Evolutionary conservation across 768 basidiomycete genomes (phyloP).

Genomic region (Harrya chromipes): DNA sequence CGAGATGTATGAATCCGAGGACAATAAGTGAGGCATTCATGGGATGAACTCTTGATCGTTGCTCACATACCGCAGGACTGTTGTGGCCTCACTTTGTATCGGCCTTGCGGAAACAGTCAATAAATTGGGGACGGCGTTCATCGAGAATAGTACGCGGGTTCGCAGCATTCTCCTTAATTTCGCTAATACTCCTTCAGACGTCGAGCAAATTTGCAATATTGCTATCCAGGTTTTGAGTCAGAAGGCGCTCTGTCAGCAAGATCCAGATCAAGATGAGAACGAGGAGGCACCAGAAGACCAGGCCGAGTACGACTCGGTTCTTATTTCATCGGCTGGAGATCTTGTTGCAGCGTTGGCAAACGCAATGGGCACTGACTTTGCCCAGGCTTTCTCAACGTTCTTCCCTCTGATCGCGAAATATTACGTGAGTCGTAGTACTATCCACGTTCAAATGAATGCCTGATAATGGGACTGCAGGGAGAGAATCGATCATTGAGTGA

Average conservation of each 20-base stretch:
- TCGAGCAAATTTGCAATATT: conserved; percentile 76
- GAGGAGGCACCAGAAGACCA: conserved; percentile 85
- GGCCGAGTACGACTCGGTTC: conserved; percentile 94
- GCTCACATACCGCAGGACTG: conserved; percentile 51
- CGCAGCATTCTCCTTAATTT: not conserved
- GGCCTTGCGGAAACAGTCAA: conserved; percentile 90
- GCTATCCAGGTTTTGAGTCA: conserved; percentile 86
- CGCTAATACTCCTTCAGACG: conserved; percentile 41
- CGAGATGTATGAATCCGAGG: no score
- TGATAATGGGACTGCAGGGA: conserved; percentile 46
- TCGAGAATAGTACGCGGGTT: conserved; percentile 64
- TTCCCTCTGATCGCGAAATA: conserved; percentile 87
- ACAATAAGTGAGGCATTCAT: conserved; percentile 77
- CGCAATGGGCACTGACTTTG: conserved; percentile 82
- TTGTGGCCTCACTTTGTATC: conserved; percentile 84
- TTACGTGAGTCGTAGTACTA: conserved; percentile 57
- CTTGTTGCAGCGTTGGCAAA: conserved; percentile 87
- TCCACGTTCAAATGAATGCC: not conserved
- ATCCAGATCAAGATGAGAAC: conserved; percentile 87
- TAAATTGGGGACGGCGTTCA: conserved; percentile 84
- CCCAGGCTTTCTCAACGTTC: conserved; percentile 79
- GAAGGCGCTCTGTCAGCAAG: conserved; percentile 95
- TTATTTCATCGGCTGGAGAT: conserved; percentile 92
- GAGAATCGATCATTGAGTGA: conserved; percentile 86
- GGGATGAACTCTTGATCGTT: conserved; percentile 4